Percentiles rank a stretch among this genome's conserved stretches.
Evolutionary conservation across 1,139 yeast genomes (phyloP).

Genomic region (Protomyces pachydermus): DNA sequence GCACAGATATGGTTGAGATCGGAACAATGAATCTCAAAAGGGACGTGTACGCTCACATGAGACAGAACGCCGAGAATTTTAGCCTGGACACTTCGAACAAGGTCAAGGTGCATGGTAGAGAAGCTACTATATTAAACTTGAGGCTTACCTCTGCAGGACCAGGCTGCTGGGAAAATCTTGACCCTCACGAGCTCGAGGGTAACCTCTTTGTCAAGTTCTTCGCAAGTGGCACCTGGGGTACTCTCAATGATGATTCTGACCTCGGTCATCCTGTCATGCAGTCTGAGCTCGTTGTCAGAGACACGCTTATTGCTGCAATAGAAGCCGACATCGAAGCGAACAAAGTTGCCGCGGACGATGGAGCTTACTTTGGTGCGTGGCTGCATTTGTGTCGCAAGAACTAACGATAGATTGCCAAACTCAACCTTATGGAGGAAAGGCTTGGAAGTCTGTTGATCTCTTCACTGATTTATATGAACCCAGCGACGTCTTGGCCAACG

Average conservation of each 20-base stretch:
- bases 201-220: background rate
- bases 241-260: background rate
- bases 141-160: background rate
- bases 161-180: background rate
- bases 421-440: too few species aligned
- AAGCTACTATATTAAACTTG: too few species aligned
- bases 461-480: too few species aligned
- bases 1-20: background rate
- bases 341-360: too few species aligned
- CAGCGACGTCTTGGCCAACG: background rate
- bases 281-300: background rate
- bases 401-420: too few species aligned
- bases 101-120: background rate
- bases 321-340: background rate
- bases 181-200: background rate
- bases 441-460: too few species aligned
- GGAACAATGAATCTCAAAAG: background rate
- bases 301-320: background rate
- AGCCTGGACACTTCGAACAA: background rate
- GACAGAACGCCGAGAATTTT: background rate
- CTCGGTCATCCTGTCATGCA: background rate
- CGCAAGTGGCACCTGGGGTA: background rate
- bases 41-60: background rate
- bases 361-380: too few species aligned
- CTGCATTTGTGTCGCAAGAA: too few species aligned